Conservation (phyloP, 495 filamentous ascomycete species). For the Penicillium paxilli region DNA sequence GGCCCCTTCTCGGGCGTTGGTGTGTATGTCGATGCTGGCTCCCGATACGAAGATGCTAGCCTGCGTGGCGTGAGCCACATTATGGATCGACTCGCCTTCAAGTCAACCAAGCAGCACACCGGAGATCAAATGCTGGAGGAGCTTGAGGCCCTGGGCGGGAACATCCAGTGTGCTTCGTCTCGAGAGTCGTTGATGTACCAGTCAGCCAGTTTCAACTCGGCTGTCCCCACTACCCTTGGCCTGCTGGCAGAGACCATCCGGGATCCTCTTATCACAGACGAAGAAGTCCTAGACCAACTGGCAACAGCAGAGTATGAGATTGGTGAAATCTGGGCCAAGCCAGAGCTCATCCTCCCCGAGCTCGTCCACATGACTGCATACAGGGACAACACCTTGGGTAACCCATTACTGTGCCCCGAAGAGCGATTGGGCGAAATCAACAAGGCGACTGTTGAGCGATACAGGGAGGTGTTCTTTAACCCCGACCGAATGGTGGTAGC, state of each 20-base stretch:
- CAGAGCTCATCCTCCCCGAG: constrained; percentile 93
- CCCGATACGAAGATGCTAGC: constrained; percentile 85
- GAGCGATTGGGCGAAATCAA: constrained; percentile 80
- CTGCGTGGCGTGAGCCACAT: constrained; percentile 93
- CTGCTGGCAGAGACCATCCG: constrained; percentile 93
- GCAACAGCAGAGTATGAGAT: constrained; percentile 94
- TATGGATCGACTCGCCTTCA: constrained; percentile 94
- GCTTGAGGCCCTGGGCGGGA: constrained; percentile 84
- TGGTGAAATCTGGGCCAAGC: constrained; percentile 95
- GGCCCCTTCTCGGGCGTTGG: constrained; percentile 95
- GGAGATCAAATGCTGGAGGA: constrained; percentile 85
- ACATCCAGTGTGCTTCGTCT: constrained; percentile 94
- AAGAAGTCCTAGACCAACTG: constrained; percentile 83
- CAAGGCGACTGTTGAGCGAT: constrained; percentile 70
- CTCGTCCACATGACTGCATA: constrained; percentile 93
- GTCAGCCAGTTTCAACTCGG: constrained; percentile 93
- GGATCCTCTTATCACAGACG: constrained; percentile 83
- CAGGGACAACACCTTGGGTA: constrained; percentile 92
- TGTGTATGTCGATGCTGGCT: constrained; percentile 96
- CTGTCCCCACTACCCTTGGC: constrained; percentile 78
- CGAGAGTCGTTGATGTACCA: constrained; percentile 99
- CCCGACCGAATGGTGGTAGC: constrained; percentile 92
- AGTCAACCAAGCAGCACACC: constrained; percentile 74
- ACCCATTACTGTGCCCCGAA: constrained; percentile 86
- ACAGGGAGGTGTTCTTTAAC: constrained; percentile 79